Evolutionary conservation across 2,329 filamentous ascomycete genomes (phyloP), one percentile per base, ranked within the genome.

Genomic region (Monosporascus sp.): DNA sequence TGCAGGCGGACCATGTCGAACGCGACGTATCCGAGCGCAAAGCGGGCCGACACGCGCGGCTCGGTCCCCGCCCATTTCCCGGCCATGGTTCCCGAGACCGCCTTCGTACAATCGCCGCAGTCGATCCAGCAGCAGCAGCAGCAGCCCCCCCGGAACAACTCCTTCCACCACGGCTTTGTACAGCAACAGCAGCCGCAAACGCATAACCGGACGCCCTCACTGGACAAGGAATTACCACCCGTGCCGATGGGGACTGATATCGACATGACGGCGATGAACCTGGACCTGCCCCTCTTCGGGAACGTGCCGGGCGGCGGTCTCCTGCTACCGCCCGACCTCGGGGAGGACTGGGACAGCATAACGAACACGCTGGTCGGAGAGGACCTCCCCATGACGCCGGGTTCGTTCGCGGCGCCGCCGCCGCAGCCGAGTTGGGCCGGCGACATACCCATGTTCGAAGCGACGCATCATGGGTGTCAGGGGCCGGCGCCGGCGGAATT

Each of bases 1-100:
- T 31, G 27, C 27, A 53, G 62, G 22, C 60, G 63, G 9, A 60
- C 61, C 6, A 59, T 60, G 8, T 66, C 63, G 15, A 60, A 57
- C 18, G 64, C 62, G 6, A 61, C 62, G 18, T 51, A 58, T 44
- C 52, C 58, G n/a, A 46, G 60, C n/a, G 44, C 55, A n/a, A 14
- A 44, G 17, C 15, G 17, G 24, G 22, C 20, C 20, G 20, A 20
- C n/a, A 44, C 17, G 11, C 42, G 39, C 8, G n/a, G 20, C 39
- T 20, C 20, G 42, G 25, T 31, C 42, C 14, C 14, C 42, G 17
- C 22, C 42, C 6, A 6, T 7, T 45, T 45, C 22, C 24, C 42
- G 14, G 42, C 24, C 8, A n/a, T 24, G 14, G 42, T 45, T 9
- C 24, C 42, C 22, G 42, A 27, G 42, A 20, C 27, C 9, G 3